Conservation (phyloP, 2,329 filamentous ascomycete species). For the Colletotrichum sp. region DNA sequence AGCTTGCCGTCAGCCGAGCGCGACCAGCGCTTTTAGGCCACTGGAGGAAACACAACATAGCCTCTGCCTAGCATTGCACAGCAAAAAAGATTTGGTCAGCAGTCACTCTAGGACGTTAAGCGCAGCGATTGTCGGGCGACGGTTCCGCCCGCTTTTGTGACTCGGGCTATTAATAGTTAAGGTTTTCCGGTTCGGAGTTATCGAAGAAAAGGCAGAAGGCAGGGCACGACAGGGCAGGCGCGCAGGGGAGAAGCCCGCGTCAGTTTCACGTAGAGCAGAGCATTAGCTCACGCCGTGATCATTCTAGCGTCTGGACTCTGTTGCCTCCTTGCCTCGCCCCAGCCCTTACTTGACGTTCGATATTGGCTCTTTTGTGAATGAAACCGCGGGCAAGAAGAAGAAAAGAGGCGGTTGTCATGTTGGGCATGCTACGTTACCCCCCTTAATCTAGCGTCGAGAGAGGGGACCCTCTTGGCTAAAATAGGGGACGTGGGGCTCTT, state of each 20-base stretch:
- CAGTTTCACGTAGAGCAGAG: neutral
- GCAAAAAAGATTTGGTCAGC: neutral
- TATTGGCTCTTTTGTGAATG: neutral
- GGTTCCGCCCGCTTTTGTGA: neutral
- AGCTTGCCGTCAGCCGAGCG: slow-evolving; percentile 6
- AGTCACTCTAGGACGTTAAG: neutral
- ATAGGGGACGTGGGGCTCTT: slow-evolving; percentile 3
- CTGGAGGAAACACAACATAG: neutral
- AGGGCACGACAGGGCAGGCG: neutral
- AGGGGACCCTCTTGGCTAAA: neutral
- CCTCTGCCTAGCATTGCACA: neutral
- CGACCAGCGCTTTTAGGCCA: neutral
- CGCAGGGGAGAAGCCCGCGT: neutral
- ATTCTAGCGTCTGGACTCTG: neutral
- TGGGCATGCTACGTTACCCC: slow-evolving; percentile 5
- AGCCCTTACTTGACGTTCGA: neutral
- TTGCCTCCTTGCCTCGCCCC: neutral
- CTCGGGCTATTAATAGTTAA: slow-evolving; percentile 6
- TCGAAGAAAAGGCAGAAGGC: neutral
- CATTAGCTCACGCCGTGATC: neutral
- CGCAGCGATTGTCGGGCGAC: neutral
- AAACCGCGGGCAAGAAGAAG: neutral
- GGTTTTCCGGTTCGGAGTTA: neutral
- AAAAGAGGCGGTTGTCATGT: neutral
- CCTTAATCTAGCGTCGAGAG: neutral